phyloP scores from a whole-genome alignment of 2,329 filamentous ascomycete species.

The Phoma sp. region DNA sequence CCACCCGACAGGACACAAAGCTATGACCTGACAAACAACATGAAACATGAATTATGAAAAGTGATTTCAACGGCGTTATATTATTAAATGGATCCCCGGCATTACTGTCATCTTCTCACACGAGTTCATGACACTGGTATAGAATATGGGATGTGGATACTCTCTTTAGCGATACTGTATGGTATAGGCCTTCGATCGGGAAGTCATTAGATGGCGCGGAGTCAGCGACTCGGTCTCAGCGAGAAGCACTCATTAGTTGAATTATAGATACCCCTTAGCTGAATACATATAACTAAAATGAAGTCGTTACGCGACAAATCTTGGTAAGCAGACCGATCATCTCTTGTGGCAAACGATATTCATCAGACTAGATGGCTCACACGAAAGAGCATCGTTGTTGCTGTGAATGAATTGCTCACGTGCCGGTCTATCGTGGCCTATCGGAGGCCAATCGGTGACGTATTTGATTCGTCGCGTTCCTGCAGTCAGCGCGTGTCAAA shows the following conservation, averaged over 20 bases:
- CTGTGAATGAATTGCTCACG: conserved; percentile 7
- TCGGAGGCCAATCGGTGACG: conserved; percentile 18
- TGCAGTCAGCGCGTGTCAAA: conserved; percentile 7
- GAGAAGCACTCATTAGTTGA: conserved; percentile 3
- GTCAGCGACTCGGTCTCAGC: background rate
- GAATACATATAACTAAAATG: background rate
- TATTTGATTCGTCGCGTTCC: conserved; percentile 20
- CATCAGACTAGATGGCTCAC: conserved; percentile 6
- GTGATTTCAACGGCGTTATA: conserved; percentile 18
- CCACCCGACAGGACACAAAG: conserved; percentile 47
- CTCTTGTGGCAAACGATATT: background rate
- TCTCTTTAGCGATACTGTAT: conserved; percentile 1
- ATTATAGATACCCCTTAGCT: conserved; percentile 15
- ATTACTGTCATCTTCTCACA: conserved; percentile 7
- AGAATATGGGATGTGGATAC: conserved; percentile 17
- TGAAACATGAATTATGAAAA: conserved; percentile 28
- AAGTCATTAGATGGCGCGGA: conserved; percentile 1
- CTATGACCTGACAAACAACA: conserved; percentile 23
- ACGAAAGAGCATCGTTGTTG: conserved; percentile 1
- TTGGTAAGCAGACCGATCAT: background rate
- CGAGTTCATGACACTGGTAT: conserved; percentile 18
- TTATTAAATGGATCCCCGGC: background rate
- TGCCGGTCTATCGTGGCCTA: conserved; percentile 6
- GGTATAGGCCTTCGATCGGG: background rate
- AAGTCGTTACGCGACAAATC: background rate